Conservation (phyloP, 805 yeast genomes). For the Ogataea methanolica region DNA sequence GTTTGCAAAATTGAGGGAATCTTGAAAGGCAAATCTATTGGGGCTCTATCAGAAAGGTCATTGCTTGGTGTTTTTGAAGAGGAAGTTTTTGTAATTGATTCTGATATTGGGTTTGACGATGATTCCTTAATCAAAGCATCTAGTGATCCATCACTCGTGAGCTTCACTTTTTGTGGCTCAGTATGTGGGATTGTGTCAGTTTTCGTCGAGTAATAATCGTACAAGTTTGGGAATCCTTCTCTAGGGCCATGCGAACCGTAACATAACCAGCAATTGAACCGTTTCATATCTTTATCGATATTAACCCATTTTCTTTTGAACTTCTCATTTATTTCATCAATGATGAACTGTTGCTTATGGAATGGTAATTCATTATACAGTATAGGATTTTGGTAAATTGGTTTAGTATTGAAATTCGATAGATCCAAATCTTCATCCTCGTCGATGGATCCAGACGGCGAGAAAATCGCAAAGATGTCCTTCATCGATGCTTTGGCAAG, state of each 20-base stretch:
- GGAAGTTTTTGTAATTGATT: neutral
- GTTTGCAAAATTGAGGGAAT: conserved; percentile 33
- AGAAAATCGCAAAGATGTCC: conserved; percentile 32
- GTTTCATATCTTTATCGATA: conserved; percentile 44
- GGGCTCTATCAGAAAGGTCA: conserved; percentile 21
- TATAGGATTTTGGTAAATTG: conserved; percentile 28
- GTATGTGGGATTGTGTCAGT: too few relatives aligned
- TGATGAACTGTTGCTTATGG: conserved; percentile 54
- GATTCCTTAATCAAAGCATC: conserved; percentile 11
- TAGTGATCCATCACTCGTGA: neutral
- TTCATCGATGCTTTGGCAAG: conserved; percentile 36
- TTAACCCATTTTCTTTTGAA: conserved; percentile 53
- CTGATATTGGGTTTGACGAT: neutral
- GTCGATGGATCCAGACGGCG: conserved; percentile 24
- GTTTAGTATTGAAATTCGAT: conserved; percentile 29
- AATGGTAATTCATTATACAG: conserved; percentile 30
- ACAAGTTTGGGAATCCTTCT: conserved; percentile 43
- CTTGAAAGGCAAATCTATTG: conserved; percentile 58
- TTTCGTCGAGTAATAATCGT: conserved; percentile 29
- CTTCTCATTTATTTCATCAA: conserved; percentile 41
- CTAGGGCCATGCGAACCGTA: conserved; percentile 74
- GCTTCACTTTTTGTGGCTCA: neutral
- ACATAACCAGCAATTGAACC: conserved; percentile 54
- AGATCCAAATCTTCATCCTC: conserved; percentile 30
- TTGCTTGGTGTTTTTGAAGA: neutral